Evolutionary conservation across 805 yeast genomes (phyloP), one percentile per base, ranked within the genome.

Genomic region (Kuraishia hungarica): DNA sequence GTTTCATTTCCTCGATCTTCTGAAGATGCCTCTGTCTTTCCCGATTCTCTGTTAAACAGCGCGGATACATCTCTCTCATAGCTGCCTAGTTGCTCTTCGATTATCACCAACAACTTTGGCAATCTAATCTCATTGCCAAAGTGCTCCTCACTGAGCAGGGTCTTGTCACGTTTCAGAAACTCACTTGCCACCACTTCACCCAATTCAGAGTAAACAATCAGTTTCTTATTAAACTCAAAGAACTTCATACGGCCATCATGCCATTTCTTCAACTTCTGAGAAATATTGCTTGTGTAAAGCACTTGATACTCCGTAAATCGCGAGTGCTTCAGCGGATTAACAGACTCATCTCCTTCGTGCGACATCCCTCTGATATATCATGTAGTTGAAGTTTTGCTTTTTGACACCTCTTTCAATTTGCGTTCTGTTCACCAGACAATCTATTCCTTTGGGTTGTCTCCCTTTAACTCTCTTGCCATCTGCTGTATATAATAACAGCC

Each of bases 181-280:
- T 63, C 67, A 1, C 61, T 58, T 50, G 58, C 61, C 8, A 76
- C 60, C 35, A 65, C 62, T 17, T 29, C 23, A 10, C 55, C 55
- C n/a, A 57, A 56, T 8, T 70, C 75, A 57, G 72, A 73, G 52
- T 63, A 67, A 21, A 80, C 64, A 53, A 77, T 76, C 11, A 80
- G 55, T 60, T 79, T 79, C 49, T 74, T 73, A 63, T 81, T 81
- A 60, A 78, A 71, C 59, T 72, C 74, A 62, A 76, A 81, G 62
- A 67, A 71, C 55, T 70, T 69, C 54, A 80, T 61, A 11, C 61
- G 67, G 1, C 84, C 84, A 60, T 81, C 86, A 55, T 69, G 69
- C 84, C 84, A 81, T 56, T 67, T 67, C 60, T 80, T 79, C 51
- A 70, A 72, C 56, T 73, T 78, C 61, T 81, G 82, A 11, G 56